Base-by-base conservation (phyloP, 768 basidiomycete species). In the Inosperma sp. region DNA sequence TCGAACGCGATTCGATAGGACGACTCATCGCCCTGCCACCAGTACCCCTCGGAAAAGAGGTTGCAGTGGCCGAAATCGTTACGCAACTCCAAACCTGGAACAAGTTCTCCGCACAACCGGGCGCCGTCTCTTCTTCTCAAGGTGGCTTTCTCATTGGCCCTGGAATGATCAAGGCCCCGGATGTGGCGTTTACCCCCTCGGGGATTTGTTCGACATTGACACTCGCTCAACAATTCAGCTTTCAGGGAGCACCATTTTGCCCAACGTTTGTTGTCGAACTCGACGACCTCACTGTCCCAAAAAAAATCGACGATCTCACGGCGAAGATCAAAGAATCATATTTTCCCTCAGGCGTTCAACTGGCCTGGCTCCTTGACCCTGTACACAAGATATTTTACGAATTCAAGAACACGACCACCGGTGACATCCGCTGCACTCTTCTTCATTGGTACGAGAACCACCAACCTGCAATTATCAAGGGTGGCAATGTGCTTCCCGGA, bases 1-100 rank as follows among this genome's bases (percentile, higher is more conserved):
- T 43, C 4, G 42, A 43, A 29, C 42, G 26, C 26, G 42, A 43
- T 5, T 29, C 17, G 6, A 19, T 31, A 21, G 27, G 42, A 13
- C 3, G 42, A 44, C 3, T 44, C 19, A 16, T 44, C n/a, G 27
- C 42, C 17, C 19, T 44, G 21, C 27, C 30, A 14, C 44, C 25
- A 14, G 30, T 33, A 5, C 44, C 44, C 6, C 21, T 46, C 21
- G 44, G 6, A 13, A 33, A 33, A 33, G 43, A 33, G 25, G 43
- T 3, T 4, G 5, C 43, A 21, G 19, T 45, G 21, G 25, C n/a
- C n/a, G 43, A 45, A 14, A 45, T 45, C 2, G 16, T 12, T 34
- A n/a, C 22, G n/a, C 45, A 46, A 19, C 44, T 44, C 31, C 10
- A 30, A 44, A 30, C 29, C 22, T 44, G 43, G 29, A 44, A 44